Evolutionary conservation across 1,284 basidiomycete genomes (phyloP).

Genomic region (Bondarzewia mesenterica): DNA sequence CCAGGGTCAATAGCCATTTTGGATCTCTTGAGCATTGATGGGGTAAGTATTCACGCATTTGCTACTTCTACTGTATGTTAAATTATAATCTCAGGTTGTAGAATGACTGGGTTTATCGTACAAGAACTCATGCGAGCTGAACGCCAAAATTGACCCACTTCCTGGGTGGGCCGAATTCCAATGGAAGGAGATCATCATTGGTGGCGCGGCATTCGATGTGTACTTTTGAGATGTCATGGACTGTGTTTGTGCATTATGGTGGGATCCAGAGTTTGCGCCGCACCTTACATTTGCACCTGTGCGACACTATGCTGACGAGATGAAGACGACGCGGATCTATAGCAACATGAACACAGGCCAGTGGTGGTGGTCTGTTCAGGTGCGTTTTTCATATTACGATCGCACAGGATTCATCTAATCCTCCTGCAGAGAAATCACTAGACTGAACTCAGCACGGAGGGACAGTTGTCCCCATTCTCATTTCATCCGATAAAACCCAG

Average conservation of each 20-base stretch:
- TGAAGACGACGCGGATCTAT: neutral
- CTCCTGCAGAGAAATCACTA: constrained; percentile 4
- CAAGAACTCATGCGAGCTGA: neutral
- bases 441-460: neutral
- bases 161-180: neutral
- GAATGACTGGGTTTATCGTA: constrained; percentile 1
- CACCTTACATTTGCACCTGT: neutral
- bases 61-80: neutral
- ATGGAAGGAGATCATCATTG: neutral
- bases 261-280: neutral
- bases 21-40: constrained; percentile 14
- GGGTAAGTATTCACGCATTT: constrained; percentile 8
- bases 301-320: neutral
- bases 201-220: neutral
- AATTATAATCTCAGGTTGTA: neutral
- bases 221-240: neutral
- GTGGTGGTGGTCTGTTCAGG: constrained; percentile 8
- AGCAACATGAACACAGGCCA: constrained; percentile 5
- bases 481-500: constrained; percentile 3
- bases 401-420: neutral
- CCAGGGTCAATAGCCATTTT: constrained; percentile 13
- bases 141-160: neutral
- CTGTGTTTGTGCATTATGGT: neutral
- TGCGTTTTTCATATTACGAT: neutral
- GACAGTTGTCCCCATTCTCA: neutral